phyloP scores from a whole-genome alignment of 78 protist species.

The Mantamonas sphyraenae region DNA sequence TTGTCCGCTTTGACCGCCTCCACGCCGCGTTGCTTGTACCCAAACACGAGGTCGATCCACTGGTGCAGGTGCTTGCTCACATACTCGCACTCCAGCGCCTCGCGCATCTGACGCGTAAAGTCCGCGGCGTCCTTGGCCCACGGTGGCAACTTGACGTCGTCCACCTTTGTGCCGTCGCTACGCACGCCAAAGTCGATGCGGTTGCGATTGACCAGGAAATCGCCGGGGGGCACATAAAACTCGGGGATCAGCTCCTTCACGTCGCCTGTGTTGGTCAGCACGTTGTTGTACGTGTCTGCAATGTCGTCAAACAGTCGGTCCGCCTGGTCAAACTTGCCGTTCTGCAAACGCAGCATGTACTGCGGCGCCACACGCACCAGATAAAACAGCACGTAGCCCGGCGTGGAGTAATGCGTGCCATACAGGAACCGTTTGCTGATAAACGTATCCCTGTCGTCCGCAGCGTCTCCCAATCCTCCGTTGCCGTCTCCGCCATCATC shows the following conservation, averaged over 20 bases:
- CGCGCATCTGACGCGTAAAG: conserved; percentile 37
- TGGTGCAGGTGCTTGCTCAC: conserved; percentile 71
- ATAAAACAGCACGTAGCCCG: conserved; percentile 82
- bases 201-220: conserved; percentile 45
- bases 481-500: not conserved
- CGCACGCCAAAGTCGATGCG: conserved; percentile 51
- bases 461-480: conserved; percentile 5
- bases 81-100: conserved; percentile 83
- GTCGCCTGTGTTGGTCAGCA: conserved; percentile 37
- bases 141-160: conserved; percentile 89
- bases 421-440: conserved; percentile 84
- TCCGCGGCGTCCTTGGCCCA: conserved; percentile 79
- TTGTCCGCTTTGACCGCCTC: conserved; percentile 64
- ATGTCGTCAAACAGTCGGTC: conserved; percentile 81
- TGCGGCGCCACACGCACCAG: conserved; percentile 81
- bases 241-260: conserved; percentile 91
- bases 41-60: conserved; percentile 97
- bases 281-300: conserved; percentile 65
- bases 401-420: conserved; percentile 92
- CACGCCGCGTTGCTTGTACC: conserved; percentile 78
- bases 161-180: conserved; percentile 32
- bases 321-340: conserved; percentile 80
- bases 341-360: conserved; percentile 71
- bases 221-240: conserved; percentile 48
- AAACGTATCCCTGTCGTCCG: no score